Evolutionary conservation across 768 basidiomycete species (phyloP), one percentile per base, ranked within the genome.

Genomic region (Mycena haematopus): DNA sequence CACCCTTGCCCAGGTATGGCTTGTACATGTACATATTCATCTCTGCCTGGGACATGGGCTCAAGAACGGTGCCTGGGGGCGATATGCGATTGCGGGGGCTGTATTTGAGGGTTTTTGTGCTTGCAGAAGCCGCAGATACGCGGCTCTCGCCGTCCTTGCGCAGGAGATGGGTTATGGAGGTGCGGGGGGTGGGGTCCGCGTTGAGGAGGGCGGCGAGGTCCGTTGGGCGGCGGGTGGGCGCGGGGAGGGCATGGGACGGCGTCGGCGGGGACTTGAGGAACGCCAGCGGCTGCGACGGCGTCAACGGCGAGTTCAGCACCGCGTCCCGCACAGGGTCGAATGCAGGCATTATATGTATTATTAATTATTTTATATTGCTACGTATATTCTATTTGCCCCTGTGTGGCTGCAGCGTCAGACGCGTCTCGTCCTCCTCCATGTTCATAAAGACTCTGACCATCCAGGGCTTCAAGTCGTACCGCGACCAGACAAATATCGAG

Each of bases 391-490:
- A 31, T 9, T 31, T 31, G 29, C 29, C 9, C 29, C 6, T 31
- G 29, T 33, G n/a, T 58, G 38, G 19, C 40, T 25, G 31, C n/a
- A 17, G 24, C 40, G 10, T 51, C 25, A 52, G 49, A 24, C 51
- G 52, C 49, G 44, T 46, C 58, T 42, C 33, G 17, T 13, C 31
- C 4, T 14, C 50, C 35, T 38, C 42, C 56, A 19, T 92, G 91
- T 89, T 88, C 71, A 94, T 95, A 75, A 93, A 95, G 73, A 93
- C 93, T 21, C 77, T 95, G 31, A 94, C 93, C 1, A 91, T 95
- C 61, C 90, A 94, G 76, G 96, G 96, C 62, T 99, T 99, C 85
- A 99, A 99, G 78, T 97, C 95, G n/a, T 99, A 93, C 73, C 86
- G 91, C 63, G 92, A 94, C 79, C 91, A 94, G 72, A 93, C 90